Evolutionary conservation across 2,329 filamentous ascomycete genomes (phyloP).

Genomic region (Setomelanomma holmii): DNA sequence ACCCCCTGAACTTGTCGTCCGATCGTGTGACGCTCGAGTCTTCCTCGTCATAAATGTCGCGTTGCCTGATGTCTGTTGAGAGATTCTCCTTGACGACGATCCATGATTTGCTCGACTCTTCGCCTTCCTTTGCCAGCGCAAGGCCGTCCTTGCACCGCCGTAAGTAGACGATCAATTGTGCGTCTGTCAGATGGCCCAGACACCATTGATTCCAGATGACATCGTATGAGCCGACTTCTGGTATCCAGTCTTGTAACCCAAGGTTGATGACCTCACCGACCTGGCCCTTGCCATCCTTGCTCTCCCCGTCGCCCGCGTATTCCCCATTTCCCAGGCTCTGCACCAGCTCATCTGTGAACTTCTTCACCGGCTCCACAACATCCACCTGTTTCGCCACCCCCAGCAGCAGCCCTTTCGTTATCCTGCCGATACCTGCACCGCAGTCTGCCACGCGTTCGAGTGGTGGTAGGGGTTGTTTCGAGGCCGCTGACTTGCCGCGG

Average conservation of each 20-base stretch:
- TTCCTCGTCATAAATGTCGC: slow-evolving; percentile 75
- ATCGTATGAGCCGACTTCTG: slow-evolving; percentile 65
- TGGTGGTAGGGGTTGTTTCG: slow-evolving; percentile 32
- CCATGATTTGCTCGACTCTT: slow-evolving; percentile 54
- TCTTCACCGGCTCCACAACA: slow-evolving; percentile 82
- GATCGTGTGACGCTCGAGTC: slow-evolving; percentile 82
- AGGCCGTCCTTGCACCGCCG: slow-evolving; percentile 64
- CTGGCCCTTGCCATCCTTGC: slow-evolving; percentile 48
- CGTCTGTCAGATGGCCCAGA: slow-evolving; percentile 79
- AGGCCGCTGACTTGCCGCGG: slow-evolving; percentile 31
- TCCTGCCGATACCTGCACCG: slow-evolving; percentile 77
- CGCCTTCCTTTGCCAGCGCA: slow-evolving; percentile 32
- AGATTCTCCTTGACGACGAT: slow-evolving; percentile 86
- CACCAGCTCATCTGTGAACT: slow-evolving; percentile 73
- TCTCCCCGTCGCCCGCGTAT: slow-evolving; percentile 28
- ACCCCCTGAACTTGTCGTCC: slow-evolving; percentile 71
- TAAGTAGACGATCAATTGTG: slow-evolving; percentile 73
- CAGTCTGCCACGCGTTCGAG: slow-evolving; percentile 62
- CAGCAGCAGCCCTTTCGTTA: slow-evolving; percentile 79
- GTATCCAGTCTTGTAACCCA: slow-evolving; percentile 76
- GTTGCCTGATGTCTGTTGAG: slow-evolving; percentile 57
- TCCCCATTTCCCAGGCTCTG: slow-evolving; percentile 29
- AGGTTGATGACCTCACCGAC: slow-evolving; percentile 72
- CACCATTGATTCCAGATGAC: slow-evolving; percentile 94
- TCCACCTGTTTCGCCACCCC: slow-evolving; percentile 76